A percentile compares a stretch with the other conserved stretches of the same genome.
These are phyloP conservation scores for Panaeolus papilionaceus DNA, from an alignment of 768 basidiomycete genomes.

Conservation along the genomic window DNA sequence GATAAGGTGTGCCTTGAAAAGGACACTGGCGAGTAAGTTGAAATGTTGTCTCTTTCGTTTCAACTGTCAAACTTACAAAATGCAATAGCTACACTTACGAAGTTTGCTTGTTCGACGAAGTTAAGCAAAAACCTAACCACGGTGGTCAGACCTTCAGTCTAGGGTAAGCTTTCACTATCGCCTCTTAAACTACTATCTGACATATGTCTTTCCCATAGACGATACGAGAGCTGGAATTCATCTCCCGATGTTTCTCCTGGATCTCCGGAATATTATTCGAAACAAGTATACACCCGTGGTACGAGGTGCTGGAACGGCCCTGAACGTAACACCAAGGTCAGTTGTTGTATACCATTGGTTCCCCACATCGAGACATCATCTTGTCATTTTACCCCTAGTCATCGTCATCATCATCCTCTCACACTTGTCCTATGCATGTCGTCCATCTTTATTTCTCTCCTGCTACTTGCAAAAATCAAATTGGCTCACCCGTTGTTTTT, in stretches of 20 bases:
- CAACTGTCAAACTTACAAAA: background rate
- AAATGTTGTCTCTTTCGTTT: background rate
- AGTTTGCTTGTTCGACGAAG: slow-evolving; percentile 89
- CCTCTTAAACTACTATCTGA: background rate
- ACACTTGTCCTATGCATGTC: background rate
- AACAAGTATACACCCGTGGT: slow-evolving; percentile 84
- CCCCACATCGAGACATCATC: background rate
- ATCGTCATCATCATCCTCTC: slow-evolving; percentile 8
- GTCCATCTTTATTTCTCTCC: slow-evolving; percentile 5
- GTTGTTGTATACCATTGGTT: slow-evolving; percentile 26
- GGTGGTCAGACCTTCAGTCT: slow-evolving; percentile 80
- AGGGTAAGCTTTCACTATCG: slow-evolving; percentile 64
- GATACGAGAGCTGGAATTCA: slow-evolving; percentile 83
- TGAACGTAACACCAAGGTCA: slow-evolving; percentile 79
- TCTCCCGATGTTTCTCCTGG: slow-evolving; percentile 62
- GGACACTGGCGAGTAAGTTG: slow-evolving; percentile 87
- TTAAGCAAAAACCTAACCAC: slow-evolving; percentile 85
- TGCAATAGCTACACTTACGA: slow-evolving; percentile 86
- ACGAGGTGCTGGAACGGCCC: slow-evolving; percentile 98
- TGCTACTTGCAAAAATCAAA: background rate
- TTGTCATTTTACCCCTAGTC: background rate
- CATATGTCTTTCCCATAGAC: slow-evolving; percentile 44
- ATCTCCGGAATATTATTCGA: slow-evolving; percentile 75
- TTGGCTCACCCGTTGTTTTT: slow-evolving; percentile 18
- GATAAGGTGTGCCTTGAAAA: slow-evolving; percentile 81